These are phyloP conservation scores for Syncephalastrum sp. DNA, from an alignment of 371 early-diverging fungal species.

Conservation along the genomic window DNA sequence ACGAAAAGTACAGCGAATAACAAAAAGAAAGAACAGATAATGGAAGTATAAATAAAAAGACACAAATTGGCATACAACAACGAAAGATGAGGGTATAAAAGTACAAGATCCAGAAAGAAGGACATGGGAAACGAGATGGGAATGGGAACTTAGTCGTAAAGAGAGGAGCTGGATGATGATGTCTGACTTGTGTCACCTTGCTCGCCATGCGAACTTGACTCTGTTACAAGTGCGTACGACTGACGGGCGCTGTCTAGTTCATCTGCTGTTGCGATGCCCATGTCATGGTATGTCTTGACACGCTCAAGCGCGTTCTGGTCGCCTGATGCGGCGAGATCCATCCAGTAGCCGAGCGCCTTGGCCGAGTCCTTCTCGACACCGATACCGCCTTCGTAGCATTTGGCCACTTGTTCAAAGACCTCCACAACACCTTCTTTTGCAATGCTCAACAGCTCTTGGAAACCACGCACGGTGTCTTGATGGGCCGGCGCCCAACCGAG, in stretches of 20 bases:
- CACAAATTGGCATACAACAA: not conserved
- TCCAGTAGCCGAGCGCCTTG: slow-evolving; percentile 22
- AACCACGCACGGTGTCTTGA: slow-evolving; percentile 12
- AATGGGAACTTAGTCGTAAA: not conserved
- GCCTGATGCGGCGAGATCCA: slow-evolving; percentile 12
- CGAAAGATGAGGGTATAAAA: slow-evolving; percentile 5
- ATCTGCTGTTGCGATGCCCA: slow-evolving; percentile 10
- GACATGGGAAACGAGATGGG: not conserved
- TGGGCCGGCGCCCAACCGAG: slow-evolving; percentile 23
- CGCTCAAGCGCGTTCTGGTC: slow-evolving; percentile 14
- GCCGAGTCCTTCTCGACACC: slow-evolving; percentile 15
- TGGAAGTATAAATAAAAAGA: slow-evolving; percentile 4
- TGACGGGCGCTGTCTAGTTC: slow-evolving; percentile 6
- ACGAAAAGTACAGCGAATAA: not conserved
- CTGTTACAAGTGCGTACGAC: not conserved
- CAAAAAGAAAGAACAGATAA: slow-evolving; percentile 3
- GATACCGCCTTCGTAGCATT: slow-evolving; percentile 25
- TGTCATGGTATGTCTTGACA: slow-evolving; percentile 14
- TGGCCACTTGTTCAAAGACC: slow-evolving; percentile 18
- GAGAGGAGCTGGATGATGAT: not conserved
- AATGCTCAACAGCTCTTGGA: slow-evolving; percentile 11
- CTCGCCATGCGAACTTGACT: too few relatives aligned
- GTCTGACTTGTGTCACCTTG: too few relatives aligned
- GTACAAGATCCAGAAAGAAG: not conserved
- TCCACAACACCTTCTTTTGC: slow-evolving; percentile 19